A percentile compares a stretch with the other conserved stretches of the same genome.
Evolutionary conservation across 2,329 filamentous ascomycete species (phyloP).

Genomic region (Zasmidium angulare): DNA sequence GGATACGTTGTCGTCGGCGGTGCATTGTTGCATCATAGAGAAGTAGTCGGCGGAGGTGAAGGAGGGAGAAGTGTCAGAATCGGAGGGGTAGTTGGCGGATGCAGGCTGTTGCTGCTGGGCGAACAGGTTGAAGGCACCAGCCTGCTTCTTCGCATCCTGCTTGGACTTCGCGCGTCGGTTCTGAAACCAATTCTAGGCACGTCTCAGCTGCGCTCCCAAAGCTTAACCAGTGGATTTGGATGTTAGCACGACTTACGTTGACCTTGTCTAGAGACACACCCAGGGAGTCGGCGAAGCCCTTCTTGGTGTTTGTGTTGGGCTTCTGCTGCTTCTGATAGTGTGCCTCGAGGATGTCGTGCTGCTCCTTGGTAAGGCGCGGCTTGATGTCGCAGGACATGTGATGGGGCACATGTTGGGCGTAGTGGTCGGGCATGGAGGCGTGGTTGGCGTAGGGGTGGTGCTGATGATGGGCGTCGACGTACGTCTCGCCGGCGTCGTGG

Average conservation of each 20-base stretch:
- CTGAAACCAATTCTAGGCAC: slow-evolving; percentile 54
- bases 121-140: slow-evolving; percentile 29
- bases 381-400: slow-evolving; percentile 46
- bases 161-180: slow-evolving; percentile 55
- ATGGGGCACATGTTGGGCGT: slow-evolving; percentile 18
- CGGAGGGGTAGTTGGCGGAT: slow-evolving; percentile 26
- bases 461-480: slow-evolving; percentile 15
- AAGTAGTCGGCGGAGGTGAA: slow-evolving; percentile 33
- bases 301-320: slow-evolving; percentile 52
- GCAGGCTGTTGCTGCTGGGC: slow-evolving; percentile 21
- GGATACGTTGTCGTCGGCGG: slow-evolving; percentile 15
- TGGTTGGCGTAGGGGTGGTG: slow-evolving; percentile 15
- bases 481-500: background rate
- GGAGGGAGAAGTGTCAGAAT: slow-evolving; percentile 33
- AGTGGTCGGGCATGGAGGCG: slow-evolving; percentile 8
- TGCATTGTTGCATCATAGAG: slow-evolving; percentile 32
- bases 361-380: slow-evolving; percentile 53
- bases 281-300: slow-evolving; percentile 49
- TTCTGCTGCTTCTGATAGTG: slow-evolving; percentile 51
- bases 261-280: slow-evolving; percentile 54
- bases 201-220: slow-evolving; percentile 5
- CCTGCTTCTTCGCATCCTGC: slow-evolving; percentile 52
- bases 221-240: background rate
- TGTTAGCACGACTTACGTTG: slow-evolving; percentile 44
- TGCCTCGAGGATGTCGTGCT: slow-evolving; percentile 53